Percentiles rank a stretch among this genome's conserved stretches.
Conservation (phyloP, 148 eudicot genomes). For the Talinum fruticosum region DNA sequence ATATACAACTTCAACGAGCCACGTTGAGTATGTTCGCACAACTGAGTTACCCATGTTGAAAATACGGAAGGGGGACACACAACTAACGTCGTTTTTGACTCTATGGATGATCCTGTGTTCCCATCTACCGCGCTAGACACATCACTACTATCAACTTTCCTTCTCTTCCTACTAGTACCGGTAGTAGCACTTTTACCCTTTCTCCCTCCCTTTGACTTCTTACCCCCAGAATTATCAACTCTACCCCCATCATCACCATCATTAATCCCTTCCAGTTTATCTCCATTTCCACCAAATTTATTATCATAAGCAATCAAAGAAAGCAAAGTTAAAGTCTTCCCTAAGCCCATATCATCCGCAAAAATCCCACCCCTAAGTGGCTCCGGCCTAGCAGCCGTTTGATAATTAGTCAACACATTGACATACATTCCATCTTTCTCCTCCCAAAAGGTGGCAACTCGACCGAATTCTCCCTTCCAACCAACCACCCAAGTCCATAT, state of each 20-base stretch:
- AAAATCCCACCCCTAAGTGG: slow-evolving; percentile 87
- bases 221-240: slow-evolving; percentile 18
- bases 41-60: slow-evolving; percentile 75
- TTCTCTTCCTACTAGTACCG: slow-evolving; percentile 40
- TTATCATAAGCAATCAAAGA: slow-evolving; percentile 66
- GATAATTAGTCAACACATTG: slow-evolving; percentile 70
- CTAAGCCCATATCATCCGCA: slow-evolving; percentile 97
- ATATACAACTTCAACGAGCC: slow-evolving; percentile 65
- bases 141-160: slow-evolving; percentile 34
- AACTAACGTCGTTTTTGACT: slow-evolving; percentile 52
- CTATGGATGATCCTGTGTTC: slow-evolving; percentile 10
- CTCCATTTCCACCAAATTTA: slow-evolving; percentile 15
- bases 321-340: slow-evolving; percentile 83
- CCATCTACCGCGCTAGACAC: slow-evolving; percentile 10
- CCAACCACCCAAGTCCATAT: slow-evolving; percentile 83
- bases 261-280: slow-evolving; percentile 26
- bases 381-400: slow-evolving; percentile 56
- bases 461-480: slow-evolving; percentile 58
- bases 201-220: slow-evolving; percentile 25
- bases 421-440: slow-evolving; percentile 53
- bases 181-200: slow-evolving; percentile 20
- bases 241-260: slow-evolving; percentile 21
- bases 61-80: slow-evolving; percentile 88
- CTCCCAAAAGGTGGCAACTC: slow-evolving; percentile 93
- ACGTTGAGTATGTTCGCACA: slow-evolving; percentile 56